Percentiles rank a stretch among this genome's conserved stretches.
These are phyloP conservation scores for Cryptococcus sp. DNA, from an alignment of 1,284 basidiomycete species.

Conservation along the genomic window DNA sequence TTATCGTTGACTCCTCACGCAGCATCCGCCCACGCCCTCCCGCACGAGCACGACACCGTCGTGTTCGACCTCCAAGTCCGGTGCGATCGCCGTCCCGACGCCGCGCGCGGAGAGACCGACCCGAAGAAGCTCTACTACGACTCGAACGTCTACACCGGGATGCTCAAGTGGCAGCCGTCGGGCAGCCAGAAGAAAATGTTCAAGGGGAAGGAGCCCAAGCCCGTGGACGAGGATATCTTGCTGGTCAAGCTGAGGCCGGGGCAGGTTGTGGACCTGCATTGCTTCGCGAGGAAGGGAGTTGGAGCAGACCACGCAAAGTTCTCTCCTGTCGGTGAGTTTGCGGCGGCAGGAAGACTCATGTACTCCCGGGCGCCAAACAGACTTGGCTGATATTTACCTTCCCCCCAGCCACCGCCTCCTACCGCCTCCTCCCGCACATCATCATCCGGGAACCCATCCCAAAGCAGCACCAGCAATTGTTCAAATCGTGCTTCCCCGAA, in stretches of 20 bases:
- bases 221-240: constrained; percentile 75
- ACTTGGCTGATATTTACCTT: background rate
- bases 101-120: constrained; percentile 59
- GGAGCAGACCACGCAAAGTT: constrained; percentile 97
- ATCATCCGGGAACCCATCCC: constrained; percentile 68
- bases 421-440: constrained; percentile 86
- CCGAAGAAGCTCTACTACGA: constrained; percentile 66
- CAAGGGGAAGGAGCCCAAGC: constrained; percentile 32
- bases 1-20: background rate
- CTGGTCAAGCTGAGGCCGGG: constrained; percentile 93
- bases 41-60: constrained; percentile 87
- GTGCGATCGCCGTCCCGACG: constrained; percentile 63
- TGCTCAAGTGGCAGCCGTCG: constrained; percentile 76
- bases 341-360: background rate
- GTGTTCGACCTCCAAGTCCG: constrained; percentile 76
- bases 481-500: constrained; percentile 80
- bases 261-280: constrained; percentile 74
- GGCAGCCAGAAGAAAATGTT: constrained; percentile 69
- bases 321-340: constrained; percentile 80
- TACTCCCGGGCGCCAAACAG: no score
- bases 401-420: constrained; percentile 79
- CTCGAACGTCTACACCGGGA: constrained; percentile 65
- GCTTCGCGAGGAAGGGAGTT: constrained; percentile 74
- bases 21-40: constrained; percentile 53
- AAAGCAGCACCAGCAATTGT: constrained; percentile 64